Evolutionary conservation across 176 grass and related monocot species (phyloP), one percentile per base, ranked within the genome.

Genomic region (Saccharum spontaneum): DNA sequence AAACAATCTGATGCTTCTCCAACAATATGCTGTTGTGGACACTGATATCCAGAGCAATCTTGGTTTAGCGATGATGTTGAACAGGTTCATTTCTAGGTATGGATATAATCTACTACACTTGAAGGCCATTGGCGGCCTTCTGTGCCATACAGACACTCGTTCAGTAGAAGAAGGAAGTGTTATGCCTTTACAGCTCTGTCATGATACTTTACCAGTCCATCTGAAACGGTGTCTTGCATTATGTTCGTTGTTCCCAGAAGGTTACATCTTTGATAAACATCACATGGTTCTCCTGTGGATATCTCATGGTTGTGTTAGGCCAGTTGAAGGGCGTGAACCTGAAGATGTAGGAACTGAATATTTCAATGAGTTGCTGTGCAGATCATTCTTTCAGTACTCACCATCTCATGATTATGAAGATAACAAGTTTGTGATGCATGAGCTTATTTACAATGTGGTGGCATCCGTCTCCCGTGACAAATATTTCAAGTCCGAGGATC

Each of bases 321-420:
- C 60, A 20, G 63, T 7, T 3, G 33, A 73, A 65, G 90, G 57
- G 1, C n/a, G 20, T 43, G 71, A 88, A 65, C 40, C 15, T 26
- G 81, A 82, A 72, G 89, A 88, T 14, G 8, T 67, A 0, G 81
- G 63, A 11, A 7, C 15, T 52, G 15, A 52, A n/a, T 91, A 85
- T 84, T 85, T 91, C 40, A 60, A 86, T 34, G 86, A 88, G 33
- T 36, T 92, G 63, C 5, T 85, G 6, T 54, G 54, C 38, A 81
- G 86, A 77, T 88, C 82, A 4, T 92, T 88, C 69, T 88, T 92
- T 70, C 82, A 86, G 18, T 20, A 82, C 8, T 85, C 40, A 7
- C 52, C 34, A 36, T 36, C 34, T 36, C 34, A 36, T 36, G 34
- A 36, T 36, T 36, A 36, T 36, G 4, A 36, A 36, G 34, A 36